phyloP scores from a whole-genome alignment of 2,329 filamentous ascomycete genomes.

The Proliferodiscus dingleyae region DNA sequence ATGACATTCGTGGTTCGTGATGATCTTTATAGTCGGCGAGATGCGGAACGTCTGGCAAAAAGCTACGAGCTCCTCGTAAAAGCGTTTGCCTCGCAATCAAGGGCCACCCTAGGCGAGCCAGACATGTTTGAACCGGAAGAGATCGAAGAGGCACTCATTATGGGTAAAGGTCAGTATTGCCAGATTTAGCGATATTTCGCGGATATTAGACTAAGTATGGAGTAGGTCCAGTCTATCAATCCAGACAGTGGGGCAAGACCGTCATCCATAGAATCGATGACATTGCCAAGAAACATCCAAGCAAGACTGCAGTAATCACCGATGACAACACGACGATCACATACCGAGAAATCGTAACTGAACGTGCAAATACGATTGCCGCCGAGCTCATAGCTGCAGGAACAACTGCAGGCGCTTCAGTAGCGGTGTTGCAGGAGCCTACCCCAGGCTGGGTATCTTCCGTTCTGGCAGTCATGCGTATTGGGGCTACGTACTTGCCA shows the following conservation, averaged over 20 bases:
- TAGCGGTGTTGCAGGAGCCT: constrained; percentile 26
- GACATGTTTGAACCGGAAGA: background rate
- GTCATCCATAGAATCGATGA: background rate
- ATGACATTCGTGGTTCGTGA: background rate
- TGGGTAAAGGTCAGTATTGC: background rate
- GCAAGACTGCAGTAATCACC: too few relatives aligned
- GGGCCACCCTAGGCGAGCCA: background rate
- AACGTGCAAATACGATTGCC: constrained; percentile 33
- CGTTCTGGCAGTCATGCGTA: constrained; percentile 28
- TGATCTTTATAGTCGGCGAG: background rate
- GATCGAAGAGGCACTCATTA: background rate
- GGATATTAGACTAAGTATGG: background rate
- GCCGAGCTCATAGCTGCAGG: constrained; percentile 21
- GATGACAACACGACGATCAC: background rate
- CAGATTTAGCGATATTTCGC: background rate
- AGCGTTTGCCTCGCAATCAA: background rate
- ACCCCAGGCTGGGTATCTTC: constrained; percentile 24
- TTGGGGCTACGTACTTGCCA: constrained; percentile 31
- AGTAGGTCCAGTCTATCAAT: background rate
- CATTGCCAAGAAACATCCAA: too few relatives aligned
- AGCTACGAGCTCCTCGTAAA: background rate
- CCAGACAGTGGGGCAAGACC: background rate
- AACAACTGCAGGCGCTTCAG: constrained; percentile 19
- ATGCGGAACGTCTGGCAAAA: background rate
- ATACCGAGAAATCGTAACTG: constrained; percentile 32